Evolutionary conservation across 306 rosid genomes (phyloP).

Genomic region (Arachis hypogaea): DNA sequence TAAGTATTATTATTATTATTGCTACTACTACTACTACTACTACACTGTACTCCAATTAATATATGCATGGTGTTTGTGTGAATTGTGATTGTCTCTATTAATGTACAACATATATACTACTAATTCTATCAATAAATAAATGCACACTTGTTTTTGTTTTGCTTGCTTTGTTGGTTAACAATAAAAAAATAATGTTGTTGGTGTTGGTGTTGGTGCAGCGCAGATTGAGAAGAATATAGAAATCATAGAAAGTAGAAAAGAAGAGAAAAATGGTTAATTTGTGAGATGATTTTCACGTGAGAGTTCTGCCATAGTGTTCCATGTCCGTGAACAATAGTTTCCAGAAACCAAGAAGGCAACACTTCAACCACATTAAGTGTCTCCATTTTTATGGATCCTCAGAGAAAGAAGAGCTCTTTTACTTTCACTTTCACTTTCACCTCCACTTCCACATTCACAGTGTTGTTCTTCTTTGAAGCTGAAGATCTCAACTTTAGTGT

Average conservation of each 20-base stretch:
- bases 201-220: no score
- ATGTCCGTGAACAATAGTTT: slow-evolving; percentile 46
- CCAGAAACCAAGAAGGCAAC: slow-evolving; percentile 40
- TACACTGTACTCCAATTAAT: no score
- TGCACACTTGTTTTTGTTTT: slow-evolving; percentile 28
- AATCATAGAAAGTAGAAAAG: slow-evolving; percentile 46
- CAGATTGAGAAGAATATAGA: slow-evolving; percentile 42
- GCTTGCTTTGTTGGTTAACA: slow-evolving; percentile 31
- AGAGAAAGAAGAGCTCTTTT: slow-evolving; percentile 33
- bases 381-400: slow-evolving; percentile 37
- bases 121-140: background rate
- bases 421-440: background rate
- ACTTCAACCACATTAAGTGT: slow-evolving; percentile 35
- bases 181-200: slow-evolving; percentile 36
- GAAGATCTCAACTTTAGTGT: background rate
- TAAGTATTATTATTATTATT: background rate
- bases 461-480: background rate
- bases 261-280: slow-evolving; percentile 36
- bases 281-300: slow-evolving; percentile 48
- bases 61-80: slow-evolving; percentile 19
- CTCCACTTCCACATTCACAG: background rate
- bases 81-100: background rate
- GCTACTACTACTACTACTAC: no score
- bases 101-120: background rate
- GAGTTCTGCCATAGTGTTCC: slow-evolving; percentile 31